phyloP scores from a whole-genome alignment of 345 rosid species.

The Eucalyptus erythrocorys region DNA sequence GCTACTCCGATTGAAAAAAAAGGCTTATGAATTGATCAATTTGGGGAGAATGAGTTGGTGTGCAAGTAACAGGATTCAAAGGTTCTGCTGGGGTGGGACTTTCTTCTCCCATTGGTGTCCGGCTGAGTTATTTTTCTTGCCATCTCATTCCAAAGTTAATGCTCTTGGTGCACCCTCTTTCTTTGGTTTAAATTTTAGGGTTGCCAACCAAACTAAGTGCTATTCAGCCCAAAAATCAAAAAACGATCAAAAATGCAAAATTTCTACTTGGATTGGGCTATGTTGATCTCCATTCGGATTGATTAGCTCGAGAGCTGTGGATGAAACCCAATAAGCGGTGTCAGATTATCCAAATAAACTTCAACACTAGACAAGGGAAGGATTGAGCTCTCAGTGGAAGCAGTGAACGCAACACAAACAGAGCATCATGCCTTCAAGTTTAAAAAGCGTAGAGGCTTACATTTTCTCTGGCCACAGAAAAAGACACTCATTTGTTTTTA shows the following conservation, averaged over 20 bases:
- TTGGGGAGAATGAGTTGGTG: neutral
- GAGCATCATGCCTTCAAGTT: neutral
- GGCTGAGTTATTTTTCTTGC: neutral
- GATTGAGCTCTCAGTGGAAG: neutral
- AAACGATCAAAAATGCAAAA: neutral
- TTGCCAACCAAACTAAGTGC: neutral
- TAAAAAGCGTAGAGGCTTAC: neutral
- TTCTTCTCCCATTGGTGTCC: fast-evolving
- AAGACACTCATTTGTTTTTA: neutral
- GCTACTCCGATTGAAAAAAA: neutral
- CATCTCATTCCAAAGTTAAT: neutral
- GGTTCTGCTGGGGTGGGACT: neutral
- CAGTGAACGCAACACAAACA: neutral
- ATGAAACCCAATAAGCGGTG: neutral
- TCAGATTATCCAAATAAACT: neutral
- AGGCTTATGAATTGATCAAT: neutral
- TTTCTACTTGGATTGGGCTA: neutral
- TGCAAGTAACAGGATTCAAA: neutral
- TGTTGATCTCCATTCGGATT: neutral
- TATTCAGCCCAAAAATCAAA: fast-evolving
- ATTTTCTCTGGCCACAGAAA: neutral
- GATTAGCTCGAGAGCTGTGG: neutral
- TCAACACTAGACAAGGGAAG: neutral
- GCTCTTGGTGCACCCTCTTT: neutral
- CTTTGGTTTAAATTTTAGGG: neutral